Evolutionary conservation across 352 stramenopile genomes (phyloP).

Genomic region (Phytophthora quininea): DNA sequence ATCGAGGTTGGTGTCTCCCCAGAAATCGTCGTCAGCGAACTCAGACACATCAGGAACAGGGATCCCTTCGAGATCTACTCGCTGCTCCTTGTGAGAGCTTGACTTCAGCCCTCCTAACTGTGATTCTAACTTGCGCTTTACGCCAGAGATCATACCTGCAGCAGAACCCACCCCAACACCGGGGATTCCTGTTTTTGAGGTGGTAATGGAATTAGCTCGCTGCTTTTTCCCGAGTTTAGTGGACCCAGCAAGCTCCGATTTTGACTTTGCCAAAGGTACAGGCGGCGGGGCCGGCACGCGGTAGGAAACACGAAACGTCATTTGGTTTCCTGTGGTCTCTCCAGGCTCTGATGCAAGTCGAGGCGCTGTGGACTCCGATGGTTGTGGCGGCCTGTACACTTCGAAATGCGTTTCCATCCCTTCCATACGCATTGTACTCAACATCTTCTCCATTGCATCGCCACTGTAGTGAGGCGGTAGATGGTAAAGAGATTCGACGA

Average conservation of each 20-base stretch:
- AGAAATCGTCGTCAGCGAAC: constrained; percentile 89
- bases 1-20: constrained; percentile 88
- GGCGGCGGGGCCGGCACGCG: constrained; percentile 57
- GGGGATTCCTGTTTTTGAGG: constrained; percentile 11
- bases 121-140: constrained; percentile 80
- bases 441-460: constrained; percentile 44
- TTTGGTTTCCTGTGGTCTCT: constrained; percentile 35
- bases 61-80: constrained; percentile 80
- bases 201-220: constrained; percentile 27
- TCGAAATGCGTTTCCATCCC: constrained; percentile 65
- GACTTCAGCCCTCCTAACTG: constrained; percentile 38
- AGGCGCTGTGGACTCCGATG: constrained; percentile 9
- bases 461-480: constrained; percentile 4
- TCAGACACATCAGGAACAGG: constrained; percentile 71
- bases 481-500: constrained; percentile 48
- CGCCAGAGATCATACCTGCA: constrained; percentile 14
- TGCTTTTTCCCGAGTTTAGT: constrained; percentile 71
- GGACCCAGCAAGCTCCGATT: constrained; percentile 35
- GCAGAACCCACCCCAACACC: constrained; percentile 15
- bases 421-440: constrained; percentile 55
- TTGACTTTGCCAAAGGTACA: constrained; percentile 32
- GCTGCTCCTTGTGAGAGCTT: constrained; percentile 58
- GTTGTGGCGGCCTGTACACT: constrained; percentile 56
- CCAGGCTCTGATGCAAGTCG: constrained; percentile 37
- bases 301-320: constrained; percentile 72